Base-by-base conservation (phyloP, 2,329 filamentous ascomycete genomes). In the Hymenoscyphus infarciens region DNA sequence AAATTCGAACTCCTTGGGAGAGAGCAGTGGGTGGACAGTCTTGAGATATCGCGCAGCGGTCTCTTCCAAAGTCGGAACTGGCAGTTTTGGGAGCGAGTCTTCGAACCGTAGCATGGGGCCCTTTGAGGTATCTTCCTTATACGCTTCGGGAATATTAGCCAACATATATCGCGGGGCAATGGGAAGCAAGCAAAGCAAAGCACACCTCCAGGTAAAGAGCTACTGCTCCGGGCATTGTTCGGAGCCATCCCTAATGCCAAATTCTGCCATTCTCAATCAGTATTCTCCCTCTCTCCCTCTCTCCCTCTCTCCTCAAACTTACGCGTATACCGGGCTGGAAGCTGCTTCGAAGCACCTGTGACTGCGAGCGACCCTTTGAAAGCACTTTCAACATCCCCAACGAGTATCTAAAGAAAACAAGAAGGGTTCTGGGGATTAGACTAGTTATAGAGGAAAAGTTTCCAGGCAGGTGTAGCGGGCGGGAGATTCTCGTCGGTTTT, bases 101-200 rank as follows among this genome's bases (percentile, higher is more conserved):
- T 96, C 90, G 76, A 90, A 96, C 70, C 91, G 86, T 70, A 95
- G 82, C 89, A 91, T 95, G 56, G 86, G 81, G 60, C 90, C 90
- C 75, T 92, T 93, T 72, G 86, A 87, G 71, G 83, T 82, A 77
- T 95, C 90, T 78, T 95, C 91, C 72, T 82, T 85, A 79, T 95
- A 94, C 71, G 88, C 90, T 91, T 72, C 8, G 33, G 42, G 38
- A 27, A 13, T 38, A 57, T 70, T 35, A 71, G 63, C 60, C 15
- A 22, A 38, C 53, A 58, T 35, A 61, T 29, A 63, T 52, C 57
- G 59, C 19, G 60, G 64, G 64, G 62, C 55, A 66, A 16, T 22
- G 25, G 64, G 16, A 25, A 49, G n/a, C 45, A 52, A 19, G 13
- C 19, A 52, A 49, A 49, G n/a, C 42, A 52, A 49, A 49, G n/a